phyloP scores from a whole-genome alignment of 2,329 filamentous ascomycete genomes.

The Talaromyces sp. region DNA sequence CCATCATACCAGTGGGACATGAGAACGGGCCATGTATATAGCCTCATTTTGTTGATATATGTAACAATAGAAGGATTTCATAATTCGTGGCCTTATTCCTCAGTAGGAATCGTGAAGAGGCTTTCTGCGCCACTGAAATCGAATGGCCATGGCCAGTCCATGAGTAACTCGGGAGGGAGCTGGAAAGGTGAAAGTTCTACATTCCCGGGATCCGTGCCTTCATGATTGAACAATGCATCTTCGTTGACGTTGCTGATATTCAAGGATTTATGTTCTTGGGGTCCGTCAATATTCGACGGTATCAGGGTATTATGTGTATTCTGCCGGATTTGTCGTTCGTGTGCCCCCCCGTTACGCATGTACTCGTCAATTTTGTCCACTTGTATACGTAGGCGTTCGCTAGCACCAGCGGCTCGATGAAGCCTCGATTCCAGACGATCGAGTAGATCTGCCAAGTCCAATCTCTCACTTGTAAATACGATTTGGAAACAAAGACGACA shows the following conservation, averaged over 20 bases:
- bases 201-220: background rate
- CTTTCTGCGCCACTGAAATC: slow-evolving; percentile 16
- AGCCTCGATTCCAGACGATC: slow-evolving; percentile 46
- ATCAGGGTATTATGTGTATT: slow-evolving; percentile 19
- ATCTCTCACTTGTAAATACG: background rate
- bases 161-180: slow-evolving; percentile 42
- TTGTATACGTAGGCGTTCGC: slow-evolving; percentile 41
- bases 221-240: background rate
- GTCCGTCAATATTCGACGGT: background rate
- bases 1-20: background rate
- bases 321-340: slow-evolving; percentile 12
- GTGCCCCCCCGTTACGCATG: slow-evolving; percentile 31
- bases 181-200: slow-evolving; percentile 36
- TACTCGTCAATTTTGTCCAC: slow-evolving; percentile 48
- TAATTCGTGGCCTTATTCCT: background rate
- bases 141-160: slow-evolving; percentile 44
- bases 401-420: slow-evolving; percentile 41
- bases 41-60: background rate
- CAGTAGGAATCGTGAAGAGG: background rate
- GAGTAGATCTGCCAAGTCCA: slow-evolving; percentile 47
- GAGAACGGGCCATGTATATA: background rate
- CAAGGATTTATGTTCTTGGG: background rate
- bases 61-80: background rate
- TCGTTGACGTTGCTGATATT: background rate
- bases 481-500: background rate